These are phyloP conservation scores for Paracamarosporium sp. DNA, from an alignment of 2,329 filamentous ascomycete species.

Conservation along the genomic window DNA sequence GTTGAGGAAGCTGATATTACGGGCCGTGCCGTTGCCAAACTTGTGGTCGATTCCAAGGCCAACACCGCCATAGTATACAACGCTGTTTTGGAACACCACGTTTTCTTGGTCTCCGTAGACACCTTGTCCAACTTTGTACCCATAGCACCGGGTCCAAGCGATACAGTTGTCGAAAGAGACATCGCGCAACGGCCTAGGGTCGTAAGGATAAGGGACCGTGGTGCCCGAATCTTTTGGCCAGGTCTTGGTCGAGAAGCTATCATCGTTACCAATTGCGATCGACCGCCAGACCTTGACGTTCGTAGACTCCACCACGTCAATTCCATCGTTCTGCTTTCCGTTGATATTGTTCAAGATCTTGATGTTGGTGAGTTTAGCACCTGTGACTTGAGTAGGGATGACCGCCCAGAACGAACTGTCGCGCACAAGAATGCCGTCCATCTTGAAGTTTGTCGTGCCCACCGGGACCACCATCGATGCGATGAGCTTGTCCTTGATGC, in stretches of 20 bases:
- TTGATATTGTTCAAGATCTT: constrained; percentile 12
- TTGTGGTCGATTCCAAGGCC: constrained; percentile 12
- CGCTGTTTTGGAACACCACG: constrained; percentile 10
- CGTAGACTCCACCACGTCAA: constrained; percentile 10
- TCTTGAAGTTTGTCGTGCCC: constrained; percentile 11
- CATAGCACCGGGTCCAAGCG: constrained; percentile 14
- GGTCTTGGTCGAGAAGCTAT: constrained; percentile 14
- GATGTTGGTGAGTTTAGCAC: constrained; percentile 8
- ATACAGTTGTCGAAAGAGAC: constrained; percentile 11
- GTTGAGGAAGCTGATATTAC: constrained; percentile 10
- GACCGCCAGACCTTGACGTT: constrained; percentile 9
- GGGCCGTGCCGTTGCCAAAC: constrained; percentile 2
- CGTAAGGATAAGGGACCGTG: constrained; percentile 5
- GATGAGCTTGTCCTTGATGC: constrained; percentile 4
- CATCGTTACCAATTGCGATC: constrained; percentile 10
- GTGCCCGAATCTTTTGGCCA: constrained; percentile 5
- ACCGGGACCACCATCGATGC: constrained; percentile 6
- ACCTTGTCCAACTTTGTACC: constrained; percentile 13
- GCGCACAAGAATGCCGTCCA: constrained; percentile 10
- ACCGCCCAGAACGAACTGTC: constrained; percentile 14
- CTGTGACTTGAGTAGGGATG: constrained; percentile 1
- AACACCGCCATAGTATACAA: constrained; percentile 10
- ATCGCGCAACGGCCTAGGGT: constrained; percentile 1
- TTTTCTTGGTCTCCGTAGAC: constrained; percentile 8
- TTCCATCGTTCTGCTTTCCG: constrained; percentile 13